A percentile compares a stretch with the other conserved stretches of the same genome.
Evolutionary conservation across 2,329 filamentous ascomycete genomes (phyloP).

Genomic region (Dactylellina drechsleri): DNA sequence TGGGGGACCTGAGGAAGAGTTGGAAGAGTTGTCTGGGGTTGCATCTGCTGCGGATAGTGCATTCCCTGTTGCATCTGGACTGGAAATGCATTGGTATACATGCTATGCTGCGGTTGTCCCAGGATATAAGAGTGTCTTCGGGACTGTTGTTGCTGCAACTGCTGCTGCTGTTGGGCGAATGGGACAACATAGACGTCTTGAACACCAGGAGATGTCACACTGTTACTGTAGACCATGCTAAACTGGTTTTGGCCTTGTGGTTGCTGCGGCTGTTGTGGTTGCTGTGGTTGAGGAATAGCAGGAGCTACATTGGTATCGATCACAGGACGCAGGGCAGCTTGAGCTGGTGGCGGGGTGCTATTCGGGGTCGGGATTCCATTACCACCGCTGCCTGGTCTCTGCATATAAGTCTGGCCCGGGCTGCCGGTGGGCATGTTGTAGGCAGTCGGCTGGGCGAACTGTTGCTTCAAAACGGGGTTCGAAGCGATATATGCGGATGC

Average conservation of each 20-base stretch:
- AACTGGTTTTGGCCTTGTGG: conserved; percentile 28
- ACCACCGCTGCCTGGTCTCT: conserved; percentile 44
- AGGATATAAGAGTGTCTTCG: conserved; percentile 49
- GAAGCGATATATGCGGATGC: conserved; percentile 52
- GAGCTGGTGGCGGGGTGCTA: conserved; percentile 50
- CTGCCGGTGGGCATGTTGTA: conserved; percentile 38
- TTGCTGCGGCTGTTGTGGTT: conserved; percentile 11
- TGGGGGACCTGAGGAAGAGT: conserved; percentile 29
- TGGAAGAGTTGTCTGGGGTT: conserved; percentile 13
- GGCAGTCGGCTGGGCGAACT: conserved; percentile 35
- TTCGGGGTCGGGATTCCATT: conserved; percentile 52
- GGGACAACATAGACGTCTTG: conserved; percentile 52
- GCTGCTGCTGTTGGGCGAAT: conserved; percentile 47
- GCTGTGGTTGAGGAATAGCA: conserved; percentile 16
- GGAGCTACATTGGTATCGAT: conserved; percentile 49
- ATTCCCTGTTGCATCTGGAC: conserved; percentile 34
- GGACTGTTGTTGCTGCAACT: conserved; percentile 11
- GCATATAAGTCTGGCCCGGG: conserved; percentile 41
- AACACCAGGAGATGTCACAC: conserved; percentile 51
- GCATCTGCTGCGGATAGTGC: conserved; percentile 34
- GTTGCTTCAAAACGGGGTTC: conserved; percentile 51
- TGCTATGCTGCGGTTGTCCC: conserved; percentile 32
- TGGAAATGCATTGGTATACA: conserved; percentile 46
- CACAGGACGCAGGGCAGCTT: conserved; percentile 19
- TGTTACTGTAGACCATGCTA: conserved; percentile 52